phyloP scores from a whole-genome alignment of 768 basidiomycete species.

The Hygrocybe coccinea region DNA sequence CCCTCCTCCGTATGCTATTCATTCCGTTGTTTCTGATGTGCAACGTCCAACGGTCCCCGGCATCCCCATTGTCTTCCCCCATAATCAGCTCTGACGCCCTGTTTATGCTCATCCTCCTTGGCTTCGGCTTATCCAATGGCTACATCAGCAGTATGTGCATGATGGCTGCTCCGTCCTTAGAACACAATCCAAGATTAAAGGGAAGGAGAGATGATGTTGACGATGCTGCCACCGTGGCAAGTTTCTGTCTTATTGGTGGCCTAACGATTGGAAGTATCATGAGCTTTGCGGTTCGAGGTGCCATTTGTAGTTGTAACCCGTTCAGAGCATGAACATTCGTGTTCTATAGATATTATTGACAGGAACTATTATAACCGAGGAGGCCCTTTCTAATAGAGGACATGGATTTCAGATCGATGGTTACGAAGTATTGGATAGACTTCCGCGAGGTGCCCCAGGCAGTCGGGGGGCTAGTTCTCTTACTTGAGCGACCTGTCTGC shows the following conservation, averaged over 20 bases:
- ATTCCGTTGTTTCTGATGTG: slow-evolving; percentile 86
- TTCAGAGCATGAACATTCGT: slow-evolving; percentile 35
- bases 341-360: slow-evolving; percentile 6
- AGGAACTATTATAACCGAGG: no score
- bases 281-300: slow-evolving; percentile 74
- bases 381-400: no score
- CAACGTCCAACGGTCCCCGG: slow-evolving; percentile 59
- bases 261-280: slow-evolving; percentile 68
- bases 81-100: slow-evolving; percentile 71
- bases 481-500: slow-evolving; percentile 59
- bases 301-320: slow-evolving; percentile 72
- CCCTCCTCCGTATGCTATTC: slow-evolving; percentile 71
- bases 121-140: slow-evolving; percentile 78
- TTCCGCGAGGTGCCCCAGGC: slow-evolving; percentile 53
- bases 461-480: slow-evolving; percentile 68
- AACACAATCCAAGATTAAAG: slow-evolving; percentile 69
- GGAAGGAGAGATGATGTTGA: slow-evolving; percentile 76
- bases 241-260: slow-evolving; percentile 74
- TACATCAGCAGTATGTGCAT: slow-evolving; percentile 73
- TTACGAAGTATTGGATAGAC: slow-evolving; percentile 11
- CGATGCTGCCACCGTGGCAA: slow-evolving; percentile 74
- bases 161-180: slow-evolving; percentile 77
- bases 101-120: slow-evolving; percentile 68
- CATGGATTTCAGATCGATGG: background rate
- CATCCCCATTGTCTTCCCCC: slow-evolving; percentile 32